Conservation (phyloP, 140 eudicot species). For the Cichorium intybus region DNA sequence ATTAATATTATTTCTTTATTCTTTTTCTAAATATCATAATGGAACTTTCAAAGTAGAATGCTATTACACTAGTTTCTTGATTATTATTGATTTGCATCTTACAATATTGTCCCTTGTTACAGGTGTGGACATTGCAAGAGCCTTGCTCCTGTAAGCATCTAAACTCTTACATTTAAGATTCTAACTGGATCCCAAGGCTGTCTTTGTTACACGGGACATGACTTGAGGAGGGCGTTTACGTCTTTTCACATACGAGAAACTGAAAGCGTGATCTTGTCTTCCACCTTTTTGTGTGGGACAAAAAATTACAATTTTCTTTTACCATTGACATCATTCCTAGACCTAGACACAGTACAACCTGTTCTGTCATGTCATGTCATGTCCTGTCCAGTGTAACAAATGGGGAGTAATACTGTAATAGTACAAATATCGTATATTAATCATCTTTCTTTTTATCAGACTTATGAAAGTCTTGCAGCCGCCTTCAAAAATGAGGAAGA, state of each 20-base stretch:
- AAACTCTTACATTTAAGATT: conserved; percentile 9
- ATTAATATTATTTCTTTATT: neutral
- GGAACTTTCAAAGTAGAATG: neutral
- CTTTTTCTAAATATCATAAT: neutral
- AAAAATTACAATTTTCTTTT: too few species aligned
- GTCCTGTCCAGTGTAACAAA: neutral
- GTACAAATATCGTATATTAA: conserved; percentile 1
- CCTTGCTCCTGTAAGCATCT: conserved; percentile 93
- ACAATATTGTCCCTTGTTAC: conserved; percentile 20
- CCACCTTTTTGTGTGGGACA: too few species aligned
- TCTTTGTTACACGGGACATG: neutral
- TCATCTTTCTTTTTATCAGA: conserved; percentile 34
- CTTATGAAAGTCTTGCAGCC: conserved; percentile 88
- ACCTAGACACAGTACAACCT: too few species aligned
- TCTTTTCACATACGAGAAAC: too few species aligned
- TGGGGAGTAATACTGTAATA: neutral
- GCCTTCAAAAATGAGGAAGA: conserved; percentile 74
- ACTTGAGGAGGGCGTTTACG: neutral
- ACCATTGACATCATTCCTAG: too few species aligned
- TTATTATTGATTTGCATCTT: conserved; percentile 21
- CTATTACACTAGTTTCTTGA: neutral
- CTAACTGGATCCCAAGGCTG: too few species aligned
- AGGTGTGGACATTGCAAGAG: conserved; percentile 99
- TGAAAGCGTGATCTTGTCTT: too few species aligned
- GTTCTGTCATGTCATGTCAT: too few species aligned